Evolutionary conservation across 139 green algal species (phyloP).

Genomic region (Pseudopediastrum boryanum): DNA sequence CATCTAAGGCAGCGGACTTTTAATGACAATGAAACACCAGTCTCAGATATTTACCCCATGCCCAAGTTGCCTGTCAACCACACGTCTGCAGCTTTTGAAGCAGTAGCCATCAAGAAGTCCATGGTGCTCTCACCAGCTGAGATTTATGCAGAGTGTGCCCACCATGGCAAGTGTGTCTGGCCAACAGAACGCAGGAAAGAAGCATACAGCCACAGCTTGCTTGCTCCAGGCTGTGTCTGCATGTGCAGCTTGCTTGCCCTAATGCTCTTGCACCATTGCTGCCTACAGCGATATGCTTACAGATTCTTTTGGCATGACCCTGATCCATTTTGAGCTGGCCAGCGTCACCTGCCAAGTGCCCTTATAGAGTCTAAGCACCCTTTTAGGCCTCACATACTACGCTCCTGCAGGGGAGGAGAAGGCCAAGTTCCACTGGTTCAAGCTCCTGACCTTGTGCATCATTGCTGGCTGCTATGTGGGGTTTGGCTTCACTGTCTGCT

Average conservation of each 20-base stretch:
- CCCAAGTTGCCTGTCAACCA: slow-evolving; percentile 39
- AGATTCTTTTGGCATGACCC: too few relatives aligned
- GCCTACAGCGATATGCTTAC: too few relatives aligned
- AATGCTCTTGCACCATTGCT: too few relatives aligned
- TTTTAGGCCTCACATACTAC: too few relatives aligned
- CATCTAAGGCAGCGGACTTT: not conserved
- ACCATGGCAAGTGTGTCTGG: too few relatives aligned
- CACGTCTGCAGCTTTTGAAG: slow-evolving; percentile 47
- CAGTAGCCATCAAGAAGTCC: slow-evolving; percentile 36
- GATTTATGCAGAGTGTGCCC: slow-evolving; percentile 50
- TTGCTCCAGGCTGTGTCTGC: too few relatives aligned
- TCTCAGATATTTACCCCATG: not conserved
- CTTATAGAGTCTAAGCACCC: too few relatives aligned
- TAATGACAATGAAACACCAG: not conserved
- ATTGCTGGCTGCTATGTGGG: slow-evolving; percentile 51
- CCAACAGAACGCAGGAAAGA: too few relatives aligned
- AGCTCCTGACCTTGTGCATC: slow-evolving; percentile 41
- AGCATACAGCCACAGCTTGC: too few relatives aligned
- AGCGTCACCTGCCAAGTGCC: too few relatives aligned
- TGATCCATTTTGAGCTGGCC: too few relatives aligned
- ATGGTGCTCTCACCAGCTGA: slow-evolving; percentile 45
- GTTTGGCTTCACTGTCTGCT: slow-evolving; percentile 50
- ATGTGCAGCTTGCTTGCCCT: too few relatives aligned
- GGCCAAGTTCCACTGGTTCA: slow-evolving; percentile 43
- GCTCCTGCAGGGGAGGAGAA: slow-evolving; percentile 43